phyloP scores from a whole-genome alignment of 176 grass and related monocot genomes.

The Poa pratensis region DNA sequence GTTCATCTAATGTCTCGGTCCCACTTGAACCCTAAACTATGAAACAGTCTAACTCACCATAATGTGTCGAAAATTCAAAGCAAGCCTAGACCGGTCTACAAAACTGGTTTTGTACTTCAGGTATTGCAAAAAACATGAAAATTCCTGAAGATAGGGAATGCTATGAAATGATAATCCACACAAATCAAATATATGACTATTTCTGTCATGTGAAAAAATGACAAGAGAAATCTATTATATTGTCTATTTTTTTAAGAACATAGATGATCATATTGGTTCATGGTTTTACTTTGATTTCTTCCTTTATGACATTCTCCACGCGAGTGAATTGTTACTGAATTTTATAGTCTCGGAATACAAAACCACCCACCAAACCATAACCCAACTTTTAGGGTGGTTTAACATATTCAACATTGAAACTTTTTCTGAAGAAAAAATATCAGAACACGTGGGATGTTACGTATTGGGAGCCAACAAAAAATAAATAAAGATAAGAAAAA shows the following conservation, averaged over 20 bases:
- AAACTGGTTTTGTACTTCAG: not conserved
- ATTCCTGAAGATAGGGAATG: not conserved
- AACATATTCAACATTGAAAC: not conserved
- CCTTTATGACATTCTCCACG: not conserved
- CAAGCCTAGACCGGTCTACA: not conserved
- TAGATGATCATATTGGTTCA: not conserved
- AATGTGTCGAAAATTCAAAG: not conserved
- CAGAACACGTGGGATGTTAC: not conserved
- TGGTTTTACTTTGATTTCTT: not conserved
- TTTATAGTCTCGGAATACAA: not conserved
- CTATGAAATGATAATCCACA: not conserved
- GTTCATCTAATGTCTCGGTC: too few relatives aligned
- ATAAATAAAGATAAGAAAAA: too few relatives aligned
- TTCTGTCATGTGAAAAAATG: not conserved
- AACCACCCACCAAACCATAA: not conserved
- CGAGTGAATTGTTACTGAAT: not conserved
- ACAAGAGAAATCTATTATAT: not conserved
- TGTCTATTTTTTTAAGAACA: not conserved
- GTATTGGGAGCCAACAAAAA: not conserved
- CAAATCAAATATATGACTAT: not conserved
- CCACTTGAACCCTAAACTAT: not conserved
- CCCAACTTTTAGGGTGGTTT: not conserved
- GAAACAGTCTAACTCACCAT: not conserved
- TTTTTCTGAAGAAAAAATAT: not conserved
- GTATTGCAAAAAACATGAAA: not conserved